Conservation (phyloP, 257 asterid genomes). For the Solanum virginianum region DNA sequence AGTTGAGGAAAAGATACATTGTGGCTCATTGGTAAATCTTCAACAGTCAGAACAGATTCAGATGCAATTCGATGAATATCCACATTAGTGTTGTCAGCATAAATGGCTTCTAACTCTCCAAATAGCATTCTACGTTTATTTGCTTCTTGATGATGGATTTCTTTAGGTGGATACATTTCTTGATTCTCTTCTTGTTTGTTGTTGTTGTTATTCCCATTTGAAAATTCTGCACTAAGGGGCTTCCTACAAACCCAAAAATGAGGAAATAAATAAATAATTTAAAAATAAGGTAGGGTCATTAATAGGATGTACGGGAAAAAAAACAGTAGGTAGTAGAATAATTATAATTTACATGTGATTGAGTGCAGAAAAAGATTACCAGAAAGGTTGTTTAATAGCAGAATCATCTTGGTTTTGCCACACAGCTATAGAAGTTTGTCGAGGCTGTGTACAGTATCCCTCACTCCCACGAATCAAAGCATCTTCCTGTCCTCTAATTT, state of each 20-base stretch:
- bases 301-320: background rate
- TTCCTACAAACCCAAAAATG: slow-evolving; percentile 36
- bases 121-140: slow-evolving; percentile 9
- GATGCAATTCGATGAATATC: slow-evolving; percentile 17
- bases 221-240: slow-evolving; percentile 26
- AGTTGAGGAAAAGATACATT: background rate
- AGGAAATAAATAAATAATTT: background rate
- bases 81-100: slow-evolving; percentile 11
- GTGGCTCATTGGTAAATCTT: background rate
- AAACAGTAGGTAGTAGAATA: background rate
- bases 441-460: slow-evolving; percentile 21
- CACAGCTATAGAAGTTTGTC: slow-evolving; percentile 28
- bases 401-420: slow-evolving; percentile 57
- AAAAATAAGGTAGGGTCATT: background rate
- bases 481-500: slow-evolving; percentile 3
- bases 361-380: slow-evolving; percentile 24
- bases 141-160: slow-evolving; percentile 2
- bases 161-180: slow-evolving; percentile 10
- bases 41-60: background rate
- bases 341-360: background rate
- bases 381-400: slow-evolving; percentile 26
- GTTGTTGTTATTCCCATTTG: slow-evolving; percentile 18
- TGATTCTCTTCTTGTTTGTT: slow-evolving; percentile 13
- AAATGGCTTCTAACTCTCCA: slow-evolving; percentile 63
- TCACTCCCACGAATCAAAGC: slow-evolving; percentile 32